Evolutionary conservation across 176 grass and related monocot species (phyloP).

Genomic region (Triticum urartu): DNA sequence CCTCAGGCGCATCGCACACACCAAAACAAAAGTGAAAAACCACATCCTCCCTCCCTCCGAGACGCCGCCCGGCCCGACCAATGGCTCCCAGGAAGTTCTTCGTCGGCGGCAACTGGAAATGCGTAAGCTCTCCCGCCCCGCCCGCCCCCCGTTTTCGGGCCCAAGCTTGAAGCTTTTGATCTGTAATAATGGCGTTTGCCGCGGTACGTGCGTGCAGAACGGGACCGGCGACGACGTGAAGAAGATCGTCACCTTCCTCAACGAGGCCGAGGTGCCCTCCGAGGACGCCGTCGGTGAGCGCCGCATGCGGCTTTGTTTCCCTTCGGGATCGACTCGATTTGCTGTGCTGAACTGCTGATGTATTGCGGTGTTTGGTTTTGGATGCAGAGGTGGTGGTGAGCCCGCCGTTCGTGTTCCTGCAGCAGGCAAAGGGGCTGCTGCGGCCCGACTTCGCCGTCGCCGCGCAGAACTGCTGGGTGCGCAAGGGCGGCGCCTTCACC

Average conservation of each 20-base stretch:
- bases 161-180: not conserved
- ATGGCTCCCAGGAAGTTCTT: slow-evolving; percentile 72
- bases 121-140: slow-evolving; percentile 31
- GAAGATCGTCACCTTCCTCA: slow-evolving; percentile 80
- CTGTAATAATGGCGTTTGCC: slow-evolving; percentile 15
- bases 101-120: slow-evolving; percentile 95
- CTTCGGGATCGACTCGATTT: not conserved
- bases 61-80: not conserved
- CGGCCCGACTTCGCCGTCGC: slow-evolving; percentile 73
- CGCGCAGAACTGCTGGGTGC: slow-evolving; percentile 90
- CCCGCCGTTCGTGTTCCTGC: slow-evolving; percentile 87
- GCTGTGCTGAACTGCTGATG: slow-evolving; percentile 5
- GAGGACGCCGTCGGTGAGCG: slow-evolving; percentile 75
- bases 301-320: not conserved
- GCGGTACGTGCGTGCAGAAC: slow-evolving; percentile 50
- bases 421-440: slow-evolving; percentile 61
- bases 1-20: not conserved
- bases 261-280: slow-evolving; percentile 73
- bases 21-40: not conserved
- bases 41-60: not conserved
- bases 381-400: slow-evolving; percentile 86
- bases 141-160: not conserved
- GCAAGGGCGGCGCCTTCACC: slow-evolving; percentile 85
- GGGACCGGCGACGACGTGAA: slow-evolving; percentile 79
- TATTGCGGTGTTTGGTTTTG: not conserved